phyloP scores from a whole-genome alignment of 768 basidiomycete species.

The Rubroboletus pulcherrimus region DNA sequence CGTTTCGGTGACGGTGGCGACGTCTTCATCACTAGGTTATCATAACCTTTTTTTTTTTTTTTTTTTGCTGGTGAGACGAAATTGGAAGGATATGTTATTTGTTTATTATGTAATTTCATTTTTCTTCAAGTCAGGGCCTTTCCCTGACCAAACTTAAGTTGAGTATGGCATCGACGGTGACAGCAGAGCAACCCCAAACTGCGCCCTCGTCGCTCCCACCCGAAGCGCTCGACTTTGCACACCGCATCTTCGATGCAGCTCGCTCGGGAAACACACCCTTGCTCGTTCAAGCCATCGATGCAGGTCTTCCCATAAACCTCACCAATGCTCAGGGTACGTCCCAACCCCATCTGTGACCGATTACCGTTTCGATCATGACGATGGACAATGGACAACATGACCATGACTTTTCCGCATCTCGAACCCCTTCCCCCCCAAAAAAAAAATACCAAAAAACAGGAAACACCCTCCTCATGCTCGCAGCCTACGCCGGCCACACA shows the following conservation, averaged over 20 bases:
- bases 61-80: too few relatives aligned
- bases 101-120: background rate
- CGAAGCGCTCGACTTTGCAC: conserved; percentile 48
- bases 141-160: too few relatives aligned
- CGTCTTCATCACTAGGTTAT: background rate
- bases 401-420: background rate
- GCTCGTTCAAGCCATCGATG: conserved; percentile 58
- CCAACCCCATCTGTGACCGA: background rate
- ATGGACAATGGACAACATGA: background rate
- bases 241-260: conserved; percentile 73
- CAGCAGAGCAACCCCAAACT: background rate
- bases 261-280: conserved; percentile 52
- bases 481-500: conserved; percentile 66
- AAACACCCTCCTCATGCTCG: conserved; percentile 77
- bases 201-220: conserved; percentile 24
- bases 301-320: conserved; percentile 67
- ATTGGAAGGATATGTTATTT: too few relatives aligned
- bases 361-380: background rate
- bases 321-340: conserved; percentile 63
- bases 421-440: too few relatives aligned
- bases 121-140: too few relatives aligned
- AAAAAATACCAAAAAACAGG: conserved; percentile 36
- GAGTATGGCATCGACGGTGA: background rate
- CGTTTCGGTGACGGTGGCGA: conserved; percentile 4
- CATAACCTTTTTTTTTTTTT: background rate